Evolutionary conservation across 495 filamentous ascomycete species (phyloP), one percentile per base, ranked within the genome.

Genomic region (Articulospora tetracladia): DNA sequence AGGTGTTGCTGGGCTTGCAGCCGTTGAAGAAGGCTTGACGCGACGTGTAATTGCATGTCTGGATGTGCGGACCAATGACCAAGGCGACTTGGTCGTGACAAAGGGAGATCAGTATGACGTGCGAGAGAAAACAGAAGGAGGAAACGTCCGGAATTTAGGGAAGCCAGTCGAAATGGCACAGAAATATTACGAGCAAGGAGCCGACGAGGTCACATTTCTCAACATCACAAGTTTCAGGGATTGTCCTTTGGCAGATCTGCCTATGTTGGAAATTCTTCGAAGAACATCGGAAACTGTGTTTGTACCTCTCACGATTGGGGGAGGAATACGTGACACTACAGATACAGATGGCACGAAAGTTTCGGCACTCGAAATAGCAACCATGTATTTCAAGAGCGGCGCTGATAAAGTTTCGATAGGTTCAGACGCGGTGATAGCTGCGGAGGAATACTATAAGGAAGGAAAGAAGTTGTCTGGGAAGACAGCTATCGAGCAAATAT

Each of bases 101-200:
- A 98, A 98, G 74, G 94, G 94, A 10, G 94, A 98, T 70, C 94
- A 98, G 68, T 98, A 98, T 74, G 94, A 98, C 68, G 94, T 98
- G n/a, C 88, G 94, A n/a, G 94, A 97, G 68, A 96, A 96, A 73
- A 77, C 78, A 10, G 73, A 76, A n/a, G 84, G 80, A 52, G 86
- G 92, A 22, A 79, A 85, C 55, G 94, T 98, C 30, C 83, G 94
- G 56, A 98, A 98, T 69, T 76, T 98, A 0, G 94, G 94, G 62
- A 98, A 98, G 74, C 94, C 94, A 0, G 92, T 98, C 19, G 91
- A 97, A 50, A 89, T 98, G 83, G 94, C 94, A 20, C 83, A 82
- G 74, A 86, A 85, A 69, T 98, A 98, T 74, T 98, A 97, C 76
- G 90, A 95, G 67, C 91, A 97, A 72, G 95, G 95, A 48, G 92